Conservation (phyloP, 306 rosid genomes). For the Trichosanthes truncata region DNA sequence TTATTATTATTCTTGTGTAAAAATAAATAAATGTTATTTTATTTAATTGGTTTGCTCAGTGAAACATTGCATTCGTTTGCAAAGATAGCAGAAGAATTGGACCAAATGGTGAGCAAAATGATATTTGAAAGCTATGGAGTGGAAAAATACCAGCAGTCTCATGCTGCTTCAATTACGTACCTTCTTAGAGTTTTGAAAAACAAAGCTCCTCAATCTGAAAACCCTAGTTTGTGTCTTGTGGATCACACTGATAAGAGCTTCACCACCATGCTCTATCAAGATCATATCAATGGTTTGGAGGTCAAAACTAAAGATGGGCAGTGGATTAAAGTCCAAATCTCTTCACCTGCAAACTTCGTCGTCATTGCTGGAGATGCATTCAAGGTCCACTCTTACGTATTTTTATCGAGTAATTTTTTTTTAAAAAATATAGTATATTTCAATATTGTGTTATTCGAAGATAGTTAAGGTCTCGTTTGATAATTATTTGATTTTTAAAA, state of each 20-base stretch:
- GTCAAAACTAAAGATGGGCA: constrained; percentile 47
- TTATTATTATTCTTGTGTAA: no score
- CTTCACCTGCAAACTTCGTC: constrained; percentile 42
- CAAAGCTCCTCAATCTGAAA: constrained; percentile 24
- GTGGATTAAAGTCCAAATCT: constrained; percentile 51
- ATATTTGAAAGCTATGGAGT: constrained; percentile 58
- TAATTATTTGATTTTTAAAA: no score
- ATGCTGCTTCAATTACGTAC: constrained; percentile 28
- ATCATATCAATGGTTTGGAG: constrained; percentile 49
- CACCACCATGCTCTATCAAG: constrained; percentile 68
- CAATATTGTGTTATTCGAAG: no score
- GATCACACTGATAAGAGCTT: constrained; percentile 80
- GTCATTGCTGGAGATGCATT: constrained; percentile 74
- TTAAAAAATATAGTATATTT: no score
- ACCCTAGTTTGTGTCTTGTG: constrained; percentile 41
- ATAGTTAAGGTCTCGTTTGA: no score
- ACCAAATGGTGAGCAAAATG: constrained; percentile 56
- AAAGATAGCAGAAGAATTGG: constrained; percentile 41
- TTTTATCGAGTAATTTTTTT: no score
- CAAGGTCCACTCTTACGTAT: no score
- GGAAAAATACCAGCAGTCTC: constrained; percentile 24
- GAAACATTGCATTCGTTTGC: constrained; percentile 35
- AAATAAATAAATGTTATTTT: no score
- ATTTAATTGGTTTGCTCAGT: constrained; percentile 9
- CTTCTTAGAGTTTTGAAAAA: constrained; percentile 51